These are phyloP conservation scores for Nitzschia sp. DNA, from an alignment of 108 stramenopile species.

Conservation along the genomic window DNA sequence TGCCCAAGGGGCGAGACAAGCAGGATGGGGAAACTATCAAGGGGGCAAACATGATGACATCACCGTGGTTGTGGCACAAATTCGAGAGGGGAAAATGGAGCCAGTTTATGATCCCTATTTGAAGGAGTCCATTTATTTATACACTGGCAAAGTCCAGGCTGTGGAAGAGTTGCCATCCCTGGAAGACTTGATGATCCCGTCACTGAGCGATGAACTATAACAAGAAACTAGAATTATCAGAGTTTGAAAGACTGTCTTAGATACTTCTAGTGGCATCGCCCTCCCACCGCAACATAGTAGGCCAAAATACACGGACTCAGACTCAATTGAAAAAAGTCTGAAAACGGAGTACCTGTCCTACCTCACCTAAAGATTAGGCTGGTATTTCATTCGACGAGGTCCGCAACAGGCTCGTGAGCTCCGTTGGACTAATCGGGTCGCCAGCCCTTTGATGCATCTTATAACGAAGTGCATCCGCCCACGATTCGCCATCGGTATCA, in stretches of 20 bases:
- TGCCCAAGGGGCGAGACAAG: slow-evolving; percentile 21
- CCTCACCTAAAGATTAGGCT: background rate
- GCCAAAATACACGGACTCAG: too few relatives aligned
- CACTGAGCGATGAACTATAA: slow-evolving; percentile 8
- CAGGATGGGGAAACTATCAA: slow-evolving; percentile 16
- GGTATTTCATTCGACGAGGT: background rate
- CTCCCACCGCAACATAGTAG: too few relatives aligned
- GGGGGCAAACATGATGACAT: slow-evolving; percentile 44
- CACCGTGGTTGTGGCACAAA: slow-evolving; percentile 30
- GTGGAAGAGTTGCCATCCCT: slow-evolving; percentile 16
- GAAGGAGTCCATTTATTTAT: slow-evolving; percentile 22
- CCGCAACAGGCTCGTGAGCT: background rate
- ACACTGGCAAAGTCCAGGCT: slow-evolving; percentile 19
- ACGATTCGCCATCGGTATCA: slow-evolving; percentile 36
- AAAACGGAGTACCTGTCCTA: too few relatives aligned
- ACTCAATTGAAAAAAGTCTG: too few relatives aligned
- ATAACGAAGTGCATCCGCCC: slow-evolving; percentile 26
- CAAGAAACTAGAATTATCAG: too few relatives aligned
- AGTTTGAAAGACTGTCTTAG: too few relatives aligned
- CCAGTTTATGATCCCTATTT: slow-evolving; percentile 20
- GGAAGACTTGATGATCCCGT: slow-evolving; percentile 6
- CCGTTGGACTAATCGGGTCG: slow-evolving; percentile 3
- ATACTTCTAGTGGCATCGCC: too few relatives aligned
- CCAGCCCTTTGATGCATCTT: slow-evolving; percentile 15
- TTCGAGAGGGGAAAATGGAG: background rate